Evolutionary conservation across 2,329 filamentous ascomycete species (phyloP), one percentile per base, ranked within the genome.

Genomic region (Parastagonospora avenae): DNA sequence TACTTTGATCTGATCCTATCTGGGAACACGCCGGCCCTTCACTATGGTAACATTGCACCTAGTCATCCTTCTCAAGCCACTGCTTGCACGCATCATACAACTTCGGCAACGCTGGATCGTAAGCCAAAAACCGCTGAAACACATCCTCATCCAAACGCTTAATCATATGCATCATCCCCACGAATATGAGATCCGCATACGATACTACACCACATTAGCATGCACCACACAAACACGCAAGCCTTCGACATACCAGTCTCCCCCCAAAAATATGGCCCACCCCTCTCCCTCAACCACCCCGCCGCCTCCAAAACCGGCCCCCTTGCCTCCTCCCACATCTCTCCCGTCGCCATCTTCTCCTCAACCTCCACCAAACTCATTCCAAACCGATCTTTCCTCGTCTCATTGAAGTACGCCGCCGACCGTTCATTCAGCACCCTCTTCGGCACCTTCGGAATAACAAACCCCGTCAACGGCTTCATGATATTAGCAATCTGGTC

Each of bases 251-350:
- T 35, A 73, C 72, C 73, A 52, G 77, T 78, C 40, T 80, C 71
- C 0, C 88, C 88, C 53, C 82, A 42, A 47, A 90, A 84, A 64
- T 83, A 90, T 0, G 83, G 82, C 0, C 88, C 87, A 0, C 73
- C 64, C 32, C 81, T 81, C 70, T 85, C 81, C 59, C 80, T 79
- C 55, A 89, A 62, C 46, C 85, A 57, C 19, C 66, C 71, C 0
- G 69, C 74, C 5, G 76, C 42, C 43, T 76, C 68, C 48, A 70
- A 65, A 6, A 76, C 48, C 2, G 61, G 59, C 1, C 66, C 75
- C 41, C 75, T 69, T 0, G 78, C 80, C 0, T 68, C 67, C 10
- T 77, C 71, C 79, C 81, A 88, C 0, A 76, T 77, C 15, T 70
- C 49, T 8, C 84, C 80, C 1, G 79, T 81, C 1, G 79, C 80